phyloP scores from a whole-genome alignment of 495 filamentous ascomycete genomes.

The Cairneyella variabilis region DNA sequence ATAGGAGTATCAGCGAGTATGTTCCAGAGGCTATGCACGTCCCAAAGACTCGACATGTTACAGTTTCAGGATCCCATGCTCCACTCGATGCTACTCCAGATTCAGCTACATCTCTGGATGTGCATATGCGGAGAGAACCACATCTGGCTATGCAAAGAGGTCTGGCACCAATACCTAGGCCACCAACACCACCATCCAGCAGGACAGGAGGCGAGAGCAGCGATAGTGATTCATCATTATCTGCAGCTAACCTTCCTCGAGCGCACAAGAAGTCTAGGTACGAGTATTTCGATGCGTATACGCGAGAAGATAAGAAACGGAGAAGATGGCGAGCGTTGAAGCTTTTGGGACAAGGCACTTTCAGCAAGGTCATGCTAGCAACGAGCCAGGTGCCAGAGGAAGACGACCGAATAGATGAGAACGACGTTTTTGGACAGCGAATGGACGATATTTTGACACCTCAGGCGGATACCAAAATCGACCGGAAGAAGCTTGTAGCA shows the following conservation, averaged over 20 bases:
- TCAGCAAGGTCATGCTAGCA: slow-evolving; percentile 88
- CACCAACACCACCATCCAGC: slow-evolving; percentile 71
- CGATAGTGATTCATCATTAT: slow-evolving; percentile 35
- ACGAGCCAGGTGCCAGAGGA: slow-evolving; percentile 49
- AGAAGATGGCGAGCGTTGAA: slow-evolving; percentile 73
- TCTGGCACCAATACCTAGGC: slow-evolving; percentile 54
- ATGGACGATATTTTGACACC: slow-evolving; percentile 29
- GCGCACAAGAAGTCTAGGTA: slow-evolving; percentile 33
- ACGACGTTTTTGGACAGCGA: slow-evolving; percentile 15
- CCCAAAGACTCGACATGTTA: slow-evolving; percentile 63
- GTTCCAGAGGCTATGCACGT: slow-evolving; percentile 65
- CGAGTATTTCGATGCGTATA: slow-evolving; percentile 61
- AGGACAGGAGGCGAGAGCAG: slow-evolving; percentile 39
- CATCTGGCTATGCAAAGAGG: slow-evolving; percentile 77
- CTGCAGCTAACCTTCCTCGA: slow-evolving; percentile 8
- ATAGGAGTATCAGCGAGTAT: slow-evolving; percentile 87
- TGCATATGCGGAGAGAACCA: slow-evolving; percentile 70
- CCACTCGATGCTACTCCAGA: slow-evolving; percentile 43
- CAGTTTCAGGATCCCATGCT: slow-evolving; percentile 57
- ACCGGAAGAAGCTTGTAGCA: slow-evolving; percentile 72
- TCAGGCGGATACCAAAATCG: slow-evolving; percentile 27
- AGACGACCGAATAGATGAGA: slow-evolving; percentile 41
- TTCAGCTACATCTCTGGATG: slow-evolving; percentile 34
- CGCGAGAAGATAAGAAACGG: slow-evolving; percentile 49
- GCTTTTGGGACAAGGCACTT: slow-evolving; percentile 86